phyloP scores from a whole-genome alignment of 495 filamentous ascomycete genomes.

The Tuber borchii region DNA sequence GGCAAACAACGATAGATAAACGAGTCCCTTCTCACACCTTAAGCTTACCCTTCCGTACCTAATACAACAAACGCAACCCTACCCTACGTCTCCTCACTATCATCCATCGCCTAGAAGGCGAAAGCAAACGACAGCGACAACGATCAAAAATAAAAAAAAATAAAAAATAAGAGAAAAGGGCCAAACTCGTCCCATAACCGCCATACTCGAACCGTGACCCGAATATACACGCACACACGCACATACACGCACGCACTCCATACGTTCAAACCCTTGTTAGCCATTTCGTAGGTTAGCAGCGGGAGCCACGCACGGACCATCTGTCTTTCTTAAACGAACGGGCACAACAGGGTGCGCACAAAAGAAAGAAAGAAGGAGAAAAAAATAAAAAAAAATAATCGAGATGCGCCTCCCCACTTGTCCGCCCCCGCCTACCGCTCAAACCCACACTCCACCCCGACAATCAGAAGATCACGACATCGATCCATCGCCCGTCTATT shows the following conservation, averaged over 20 bases:
- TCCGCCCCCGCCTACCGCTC: conserved; percentile 23
- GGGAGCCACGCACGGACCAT: conserved; percentile 1
- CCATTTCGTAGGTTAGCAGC: not conserved
- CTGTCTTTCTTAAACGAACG: not conserved
- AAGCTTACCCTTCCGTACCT: not conserved
- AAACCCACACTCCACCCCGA: conserved; percentile 33
- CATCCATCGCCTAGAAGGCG: not conserved
- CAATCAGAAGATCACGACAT: conserved; percentile 36
- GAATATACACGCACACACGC: not conserved
- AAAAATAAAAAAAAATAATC: conserved; percentile 14
- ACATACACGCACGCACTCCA: not conserved
- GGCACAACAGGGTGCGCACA: not conserved
- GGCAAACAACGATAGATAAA: not conserved
- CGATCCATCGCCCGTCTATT: conserved; percentile 38
- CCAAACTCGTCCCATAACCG: not conserved
- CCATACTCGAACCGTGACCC: not conserved
- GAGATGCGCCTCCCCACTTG: conserved; percentile 26
- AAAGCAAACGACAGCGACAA: not conserved
- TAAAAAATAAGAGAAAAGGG: conserved; percentile 10
- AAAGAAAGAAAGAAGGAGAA: conserved; percentile 12
- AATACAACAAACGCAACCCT: not conserved
- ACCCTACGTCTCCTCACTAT: not conserved
- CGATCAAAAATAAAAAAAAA: not conserved
- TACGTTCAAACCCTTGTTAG: conserved; percentile 1
- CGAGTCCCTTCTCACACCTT: not conserved